These are phyloP conservation scores for Musa beccarii DNA, from an alignment of 176 grass and related monocot genomes.

Conservation along the genomic window DNA sequence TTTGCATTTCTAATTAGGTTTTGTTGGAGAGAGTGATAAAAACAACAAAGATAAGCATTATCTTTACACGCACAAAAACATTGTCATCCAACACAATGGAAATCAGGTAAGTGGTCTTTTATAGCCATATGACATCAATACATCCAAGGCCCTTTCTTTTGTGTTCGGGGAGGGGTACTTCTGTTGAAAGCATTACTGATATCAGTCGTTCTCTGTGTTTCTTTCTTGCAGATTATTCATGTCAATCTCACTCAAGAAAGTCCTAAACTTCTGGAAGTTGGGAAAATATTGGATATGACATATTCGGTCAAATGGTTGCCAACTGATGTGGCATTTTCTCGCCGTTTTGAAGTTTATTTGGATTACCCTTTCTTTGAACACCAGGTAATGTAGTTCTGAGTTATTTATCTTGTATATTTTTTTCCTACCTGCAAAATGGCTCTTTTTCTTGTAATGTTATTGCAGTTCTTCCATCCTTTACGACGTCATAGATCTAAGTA, in stretches of 20 bases:
- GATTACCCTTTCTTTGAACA: slow-evolving; percentile 79
- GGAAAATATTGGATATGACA: slow-evolving; percentile 58
- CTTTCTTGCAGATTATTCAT: slow-evolving; percentile 56
- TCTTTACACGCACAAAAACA: slow-evolving; percentile 84
- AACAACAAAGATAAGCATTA: slow-evolving; percentile 74
- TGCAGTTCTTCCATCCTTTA: neutral
- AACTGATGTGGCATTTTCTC: slow-evolving; percentile 52
- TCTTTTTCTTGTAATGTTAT: neutral
- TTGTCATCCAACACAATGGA: slow-evolving; percentile 67
- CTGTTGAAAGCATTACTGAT: neutral
- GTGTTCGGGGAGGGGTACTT: neutral
- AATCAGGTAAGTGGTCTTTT: slow-evolving; percentile 52
- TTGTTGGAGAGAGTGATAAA: slow-evolving; percentile 83
- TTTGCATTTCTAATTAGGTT: slow-evolving; percentile 41
- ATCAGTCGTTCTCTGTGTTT: slow-evolving; percentile 16
- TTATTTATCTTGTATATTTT: neutral
- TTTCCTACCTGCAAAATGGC: neutral
- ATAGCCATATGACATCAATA: neutral
- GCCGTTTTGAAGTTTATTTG: slow-evolving; percentile 67
- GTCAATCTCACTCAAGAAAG: slow-evolving; percentile 75
- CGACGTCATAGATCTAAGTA: neutral
- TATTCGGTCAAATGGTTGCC: slow-evolving; percentile 60
- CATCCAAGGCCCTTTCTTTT: neutral
- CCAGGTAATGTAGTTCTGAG: slow-evolving; percentile 36
- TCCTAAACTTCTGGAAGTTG: slow-evolving; percentile 60